A percentile compares a stretch with the other conserved stretches of the same genome.
Conservation (phyloP, 768 basidiomycete species). For the Obba rivulosa region DNA sequence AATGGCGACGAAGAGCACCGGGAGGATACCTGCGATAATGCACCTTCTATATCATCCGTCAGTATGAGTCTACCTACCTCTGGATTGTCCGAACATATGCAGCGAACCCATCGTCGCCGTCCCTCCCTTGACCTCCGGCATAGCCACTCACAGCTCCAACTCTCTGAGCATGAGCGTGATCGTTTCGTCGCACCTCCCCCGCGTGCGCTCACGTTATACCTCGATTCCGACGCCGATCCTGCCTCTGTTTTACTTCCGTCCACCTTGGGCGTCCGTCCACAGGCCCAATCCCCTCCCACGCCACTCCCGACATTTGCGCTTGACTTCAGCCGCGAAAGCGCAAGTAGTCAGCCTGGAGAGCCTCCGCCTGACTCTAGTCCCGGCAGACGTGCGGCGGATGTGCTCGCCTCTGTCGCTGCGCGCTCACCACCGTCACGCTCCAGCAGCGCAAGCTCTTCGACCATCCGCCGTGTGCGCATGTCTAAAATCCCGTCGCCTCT, state of each 20-base stretch:
- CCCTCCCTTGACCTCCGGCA: conserved; percentile 19
- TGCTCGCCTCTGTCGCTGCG: conserved; percentile 19
- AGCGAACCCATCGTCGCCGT: conserved; percentile 11
- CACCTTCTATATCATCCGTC: conserved; percentile 3
- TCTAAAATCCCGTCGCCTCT: conserved; percentile 15
- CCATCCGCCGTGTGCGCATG: conserved; percentile 7
- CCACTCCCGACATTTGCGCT: conserved; percentile 9
- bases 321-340: conserved; percentile 6
- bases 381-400: conserved; percentile 13
- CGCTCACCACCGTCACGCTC: conserved; percentile 8
- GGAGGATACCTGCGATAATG: conserved; percentile 2
- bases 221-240: conserved; percentile 51
- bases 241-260: conserved; percentile 58
- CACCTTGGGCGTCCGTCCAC: conserved; percentile 56
- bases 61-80: conserved; percentile 28
- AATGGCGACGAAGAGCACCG: conserved; percentile 6
- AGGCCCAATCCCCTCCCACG: conserved; percentile 14
- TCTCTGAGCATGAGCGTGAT: conserved; percentile 46
- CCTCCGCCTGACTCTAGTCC: not conserved
- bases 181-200: conserved; percentile 64
- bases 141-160: conserved; percentile 39
- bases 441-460: conserved; percentile 9
- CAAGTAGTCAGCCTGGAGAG: not conserved
- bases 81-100: conserved; percentile 15
- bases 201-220: conserved; percentile 70